These are phyloP conservation scores for Rhodosorus marinus DNA, from an alignment of 23 red algal species.

Conservation along the genomic window DNA sequence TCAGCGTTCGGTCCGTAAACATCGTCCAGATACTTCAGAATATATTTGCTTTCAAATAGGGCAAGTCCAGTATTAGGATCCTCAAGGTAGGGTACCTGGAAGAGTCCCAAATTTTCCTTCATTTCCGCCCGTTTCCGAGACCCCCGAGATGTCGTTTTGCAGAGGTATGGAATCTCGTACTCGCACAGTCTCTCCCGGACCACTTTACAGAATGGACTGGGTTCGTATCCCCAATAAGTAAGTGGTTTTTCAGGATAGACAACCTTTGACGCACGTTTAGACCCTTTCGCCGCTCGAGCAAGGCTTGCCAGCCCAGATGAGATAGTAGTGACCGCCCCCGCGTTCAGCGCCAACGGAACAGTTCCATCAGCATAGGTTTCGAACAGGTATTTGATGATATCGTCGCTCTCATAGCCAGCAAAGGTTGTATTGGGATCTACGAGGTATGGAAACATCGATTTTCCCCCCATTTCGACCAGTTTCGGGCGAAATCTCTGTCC, in stretches of 20 bases:
- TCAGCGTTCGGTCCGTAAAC: conserved; percentile 22
- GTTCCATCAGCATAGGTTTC: conserved; percentile 53
- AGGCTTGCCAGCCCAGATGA: conserved; percentile 23
- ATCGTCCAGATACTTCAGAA: conserved; percentile 62
- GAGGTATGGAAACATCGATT: conserved; percentile 76
- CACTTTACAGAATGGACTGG: conserved; percentile 53
- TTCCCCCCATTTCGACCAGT: conserved; percentile 44
- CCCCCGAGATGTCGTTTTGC: conserved; percentile 59
- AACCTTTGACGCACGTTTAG: conserved; percentile 4
- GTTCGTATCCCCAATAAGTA: conserved; percentile 78
- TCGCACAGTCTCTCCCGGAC: conserved; percentile 58
- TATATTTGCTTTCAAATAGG: conserved; percentile 85
- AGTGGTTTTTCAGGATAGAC: conserved; percentile 14
- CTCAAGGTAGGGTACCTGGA: conserved; percentile 84
- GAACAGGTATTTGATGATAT: conserved; percentile 76
- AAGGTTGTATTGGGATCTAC: conserved; percentile 80
- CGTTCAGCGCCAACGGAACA: conserved; percentile 35
- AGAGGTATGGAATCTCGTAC: conserved; percentile 55
- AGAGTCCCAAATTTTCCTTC: conserved; percentile 25
- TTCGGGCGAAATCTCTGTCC: conserved; percentile 33
- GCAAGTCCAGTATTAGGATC: conserved; percentile 70
- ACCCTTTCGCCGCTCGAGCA: conserved; percentile 20
- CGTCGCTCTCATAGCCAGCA: conserved; percentile 58
- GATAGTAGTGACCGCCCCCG: conserved; percentile 17
- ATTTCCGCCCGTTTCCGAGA: conserved; percentile 35